Conservation (phyloP, 495 filamentous ascomycete species). For the Entonaema liquescens region DNA sequence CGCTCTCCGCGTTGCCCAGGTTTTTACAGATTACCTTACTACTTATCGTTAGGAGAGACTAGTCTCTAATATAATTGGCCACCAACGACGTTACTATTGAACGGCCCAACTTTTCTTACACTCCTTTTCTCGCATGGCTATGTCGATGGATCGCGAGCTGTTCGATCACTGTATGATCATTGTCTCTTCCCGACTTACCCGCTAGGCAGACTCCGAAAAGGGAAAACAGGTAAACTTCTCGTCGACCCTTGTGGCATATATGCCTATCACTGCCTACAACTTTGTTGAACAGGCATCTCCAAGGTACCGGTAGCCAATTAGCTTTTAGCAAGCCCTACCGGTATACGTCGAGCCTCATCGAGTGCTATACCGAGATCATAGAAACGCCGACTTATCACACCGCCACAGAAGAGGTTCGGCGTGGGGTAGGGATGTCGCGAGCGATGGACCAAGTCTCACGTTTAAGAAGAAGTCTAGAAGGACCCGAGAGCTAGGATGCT, state of each 20-base stretch:
- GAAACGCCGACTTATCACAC: not conserved
- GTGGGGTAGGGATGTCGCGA: not conserved
- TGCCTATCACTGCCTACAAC: not conserved
- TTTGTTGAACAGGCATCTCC: constrained; percentile 2
- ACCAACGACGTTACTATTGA: not conserved
- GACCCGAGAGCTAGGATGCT: not conserved
- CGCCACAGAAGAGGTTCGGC: not conserved
- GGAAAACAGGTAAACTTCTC: not conserved
- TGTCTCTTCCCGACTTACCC: not conserved
- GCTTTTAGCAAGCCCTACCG: not conserved
- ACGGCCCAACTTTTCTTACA: not conserved
- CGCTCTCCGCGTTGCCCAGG: not conserved
- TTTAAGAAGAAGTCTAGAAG: not conserved
- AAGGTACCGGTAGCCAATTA: constrained; percentile 26
- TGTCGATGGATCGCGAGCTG: constrained; percentile 4
- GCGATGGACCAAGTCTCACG: not conserved
- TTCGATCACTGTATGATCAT: not conserved
- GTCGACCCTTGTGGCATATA: not conserved
- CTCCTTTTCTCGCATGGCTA: constrained; percentile 4
- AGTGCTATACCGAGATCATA: constrained; percentile 1
- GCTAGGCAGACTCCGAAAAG: constrained; percentile 24
- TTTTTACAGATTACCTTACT: constrained; percentile 8
- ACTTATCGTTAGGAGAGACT: not conserved
- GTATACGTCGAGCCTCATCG: constrained; percentile 2
- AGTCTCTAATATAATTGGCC: constrained; percentile 3